phyloP scores from a whole-genome alignment of 768 basidiomycete genomes.

The Hemileccinum rubropunctum region DNA sequence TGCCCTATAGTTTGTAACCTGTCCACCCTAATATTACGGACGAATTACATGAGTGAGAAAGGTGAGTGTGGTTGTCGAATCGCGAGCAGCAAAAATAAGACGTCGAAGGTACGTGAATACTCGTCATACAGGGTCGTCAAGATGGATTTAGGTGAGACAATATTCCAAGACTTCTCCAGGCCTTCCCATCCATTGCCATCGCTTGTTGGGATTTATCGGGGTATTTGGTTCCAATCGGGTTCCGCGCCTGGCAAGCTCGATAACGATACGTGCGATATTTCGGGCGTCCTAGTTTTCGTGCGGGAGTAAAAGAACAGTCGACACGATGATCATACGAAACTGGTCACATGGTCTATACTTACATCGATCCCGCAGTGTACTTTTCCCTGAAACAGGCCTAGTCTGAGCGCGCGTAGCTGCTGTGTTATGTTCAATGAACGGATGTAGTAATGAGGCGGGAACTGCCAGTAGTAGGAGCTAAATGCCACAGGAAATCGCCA shows the following conservation, averaged over 20 bases:
- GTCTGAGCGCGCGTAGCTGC: slow-evolving; percentile 70
- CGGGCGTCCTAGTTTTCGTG: slow-evolving; percentile 66
- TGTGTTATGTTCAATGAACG: slow-evolving; percentile 60
- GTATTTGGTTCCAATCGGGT: slow-evolving; percentile 73
- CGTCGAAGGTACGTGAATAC: not conserved
- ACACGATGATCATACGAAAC: not conserved
- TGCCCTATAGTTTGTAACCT: not conserved
- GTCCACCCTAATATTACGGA: not conserved
- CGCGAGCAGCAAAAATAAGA: not conserved
- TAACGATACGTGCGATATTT: slow-evolving; percentile 81
- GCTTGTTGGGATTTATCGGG: slow-evolving; percentile 56
- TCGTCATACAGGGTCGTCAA: not conserved
- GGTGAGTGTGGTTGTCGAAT: not conserved
- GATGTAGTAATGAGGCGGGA: slow-evolving; percentile 15
- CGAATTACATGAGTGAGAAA: slow-evolving; percentile 4
- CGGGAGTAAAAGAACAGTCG: not conserved
- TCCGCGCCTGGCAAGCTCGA: slow-evolving; percentile 71
- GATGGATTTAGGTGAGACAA: slow-evolving; percentile 20
- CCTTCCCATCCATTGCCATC: slow-evolving; percentile 89
- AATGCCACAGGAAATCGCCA: not conserved
- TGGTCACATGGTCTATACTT: slow-evolving; percentile 35
- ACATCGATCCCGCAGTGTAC: slow-evolving; percentile 91
- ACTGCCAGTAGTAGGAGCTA: slow-evolving; percentile 12
- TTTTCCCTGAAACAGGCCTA: slow-evolving; percentile 78
- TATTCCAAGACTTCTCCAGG: slow-evolving; percentile 62